Evolutionary conservation across 495 filamentous ascomycete genomes (phyloP).

Genomic region (Pyrenula aspistea): DNA sequence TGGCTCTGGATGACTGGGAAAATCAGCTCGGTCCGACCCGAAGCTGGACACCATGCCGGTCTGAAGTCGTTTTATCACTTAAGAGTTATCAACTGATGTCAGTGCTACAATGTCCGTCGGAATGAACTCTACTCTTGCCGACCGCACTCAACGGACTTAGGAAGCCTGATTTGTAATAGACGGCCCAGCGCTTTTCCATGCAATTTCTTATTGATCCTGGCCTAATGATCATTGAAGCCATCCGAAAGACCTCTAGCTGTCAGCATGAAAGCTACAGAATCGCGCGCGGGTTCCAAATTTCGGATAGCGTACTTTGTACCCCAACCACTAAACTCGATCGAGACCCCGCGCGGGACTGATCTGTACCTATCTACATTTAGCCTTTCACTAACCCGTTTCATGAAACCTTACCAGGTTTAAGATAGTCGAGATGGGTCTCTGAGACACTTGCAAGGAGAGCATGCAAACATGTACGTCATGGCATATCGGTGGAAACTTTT

Average conservation of each 20-base stretch:
- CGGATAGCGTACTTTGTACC: neutral
- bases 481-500: no score
- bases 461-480: no score
- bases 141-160: neutral
- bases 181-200: no score
- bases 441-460: no score
- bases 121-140: neutral
- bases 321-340: neutral
- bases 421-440: no score
- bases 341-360: neutral
- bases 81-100: neutral
- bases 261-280: no score
- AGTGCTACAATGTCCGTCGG: neutral
- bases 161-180: neutral
- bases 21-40: neutral
- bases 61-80: neutral
- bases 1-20: neutral
- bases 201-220: no score
- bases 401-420: no score
- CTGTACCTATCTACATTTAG: no score
- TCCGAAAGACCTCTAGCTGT: no score
- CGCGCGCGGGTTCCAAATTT: neutral
- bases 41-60: neutral
- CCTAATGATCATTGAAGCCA: no score
- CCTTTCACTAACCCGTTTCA: no score